Conservation (phyloP, 192 early-diverging fungal species). For the Backusella sp. region DNA sequence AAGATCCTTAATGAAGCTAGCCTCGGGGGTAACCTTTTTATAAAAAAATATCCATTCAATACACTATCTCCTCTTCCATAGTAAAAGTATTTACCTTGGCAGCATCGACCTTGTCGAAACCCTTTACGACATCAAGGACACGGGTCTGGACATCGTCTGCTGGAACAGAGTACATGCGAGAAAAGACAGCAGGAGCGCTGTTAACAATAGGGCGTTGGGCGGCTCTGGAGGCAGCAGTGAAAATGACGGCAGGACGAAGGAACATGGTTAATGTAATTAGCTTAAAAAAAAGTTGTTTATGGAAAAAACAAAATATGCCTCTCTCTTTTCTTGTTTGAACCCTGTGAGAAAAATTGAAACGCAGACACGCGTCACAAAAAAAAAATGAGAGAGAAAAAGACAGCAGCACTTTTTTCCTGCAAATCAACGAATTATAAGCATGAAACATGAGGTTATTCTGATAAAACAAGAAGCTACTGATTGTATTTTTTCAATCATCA, state of each 20-base stretch:
- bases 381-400: too few species aligned
- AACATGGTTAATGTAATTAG: constrained; percentile 15
- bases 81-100: constrained; percentile 74
- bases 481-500: too few species aligned
- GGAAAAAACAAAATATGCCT: background rate
- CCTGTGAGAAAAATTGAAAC: background rate
- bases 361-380: background rate
- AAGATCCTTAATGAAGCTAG: constrained; percentile 91
- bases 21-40: constrained; percentile 69
- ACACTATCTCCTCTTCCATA: too few species aligned
- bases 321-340: background rate
- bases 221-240: constrained; percentile 34
- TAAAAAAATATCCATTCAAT: too few species aligned
- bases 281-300: background rate
- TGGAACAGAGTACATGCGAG: constrained; percentile 73
- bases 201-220: constrained; percentile 28
- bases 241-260: constrained; percentile 32
- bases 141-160: constrained; percentile 75
- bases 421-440: too few species aligned
- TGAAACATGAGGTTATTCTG: too few species aligned
- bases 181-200: constrained; percentile 44
- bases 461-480: too few species aligned
- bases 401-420: too few species aligned
- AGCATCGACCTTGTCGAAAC: constrained; percentile 95
- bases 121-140: constrained; percentile 84